phyloP scores from a whole-genome alignment of 2,329 filamentous ascomycete genomes.

The Proliferodiscus dingleyae region DNA sequence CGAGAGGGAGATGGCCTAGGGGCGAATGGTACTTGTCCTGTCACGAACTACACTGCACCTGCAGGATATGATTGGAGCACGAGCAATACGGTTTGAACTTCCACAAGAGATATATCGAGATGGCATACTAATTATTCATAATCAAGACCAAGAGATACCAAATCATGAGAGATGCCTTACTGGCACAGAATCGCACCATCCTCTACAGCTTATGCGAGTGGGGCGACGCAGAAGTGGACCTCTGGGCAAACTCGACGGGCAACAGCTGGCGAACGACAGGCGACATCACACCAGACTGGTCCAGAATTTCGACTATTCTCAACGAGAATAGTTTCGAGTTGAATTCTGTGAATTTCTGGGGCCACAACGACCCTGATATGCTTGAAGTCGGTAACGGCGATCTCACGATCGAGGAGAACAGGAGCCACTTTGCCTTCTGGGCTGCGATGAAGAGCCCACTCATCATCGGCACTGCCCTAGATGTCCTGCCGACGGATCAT shows the following conservation, averaged over 20 bases:
- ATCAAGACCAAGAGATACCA: conserved; percentile 35
- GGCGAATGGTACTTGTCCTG: conserved; percentile 38
- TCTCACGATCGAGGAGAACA: conserved; percentile 30
- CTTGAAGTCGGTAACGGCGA: conserved; percentile 32
- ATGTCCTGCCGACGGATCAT: conserved; percentile 28
- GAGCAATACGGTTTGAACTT: conserved; percentile 35
- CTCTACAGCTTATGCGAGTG: conserved; percentile 50
- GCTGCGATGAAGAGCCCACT: conserved; percentile 24
- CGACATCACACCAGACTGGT: conserved; percentile 38
- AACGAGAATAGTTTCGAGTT: conserved; percentile 35
- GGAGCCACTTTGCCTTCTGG: conserved; percentile 22
- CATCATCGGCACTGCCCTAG: conserved; percentile 23
- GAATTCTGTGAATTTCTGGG: conserved; percentile 34
- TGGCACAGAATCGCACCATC: conserved; percentile 40
- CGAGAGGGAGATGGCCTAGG: conserved; percentile 33
- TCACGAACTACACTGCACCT: conserved; percentile 35
- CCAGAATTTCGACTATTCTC: conserved; percentile 29
- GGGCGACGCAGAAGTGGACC: conserved; percentile 45
- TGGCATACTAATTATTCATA: not conserved
- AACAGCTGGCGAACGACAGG: conserved; percentile 43
- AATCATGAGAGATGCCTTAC: conserved; percentile 48
- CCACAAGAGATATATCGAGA: not conserved
- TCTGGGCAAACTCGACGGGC: conserved; percentile 45
- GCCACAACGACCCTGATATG: conserved; percentile 30
- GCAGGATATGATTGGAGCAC: conserved; percentile 45